A percentile compares a stretch with the other conserved stretches of the same genome.
Conservation (phyloP, 2,329 filamentous ascomycete genomes). For the Endothia cerciana region DNA sequence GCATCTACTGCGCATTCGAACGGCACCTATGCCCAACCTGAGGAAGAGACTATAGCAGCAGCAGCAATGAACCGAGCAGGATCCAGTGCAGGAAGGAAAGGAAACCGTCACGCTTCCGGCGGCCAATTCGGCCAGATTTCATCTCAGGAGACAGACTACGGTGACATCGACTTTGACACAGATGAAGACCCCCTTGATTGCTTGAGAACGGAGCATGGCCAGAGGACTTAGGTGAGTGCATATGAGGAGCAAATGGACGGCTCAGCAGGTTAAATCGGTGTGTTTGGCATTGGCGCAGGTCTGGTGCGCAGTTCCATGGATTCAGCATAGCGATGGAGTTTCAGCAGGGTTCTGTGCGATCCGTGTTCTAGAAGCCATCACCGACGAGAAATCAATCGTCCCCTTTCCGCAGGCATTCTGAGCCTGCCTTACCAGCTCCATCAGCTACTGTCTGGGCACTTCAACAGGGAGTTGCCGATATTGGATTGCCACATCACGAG, state of each 20-base stretch:
- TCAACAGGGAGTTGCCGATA: too few species aligned
- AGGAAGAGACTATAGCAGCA: not conserved
- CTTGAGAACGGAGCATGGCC: slow-evolving; percentile 14
- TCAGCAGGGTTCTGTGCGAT: not conserved
- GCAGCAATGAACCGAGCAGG: not conserved
- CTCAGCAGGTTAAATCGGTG: not conserved
- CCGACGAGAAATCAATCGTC: not conserved
- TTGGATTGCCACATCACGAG: too few species aligned
- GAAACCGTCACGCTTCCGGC: not conserved
- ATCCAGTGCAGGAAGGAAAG: not conserved
- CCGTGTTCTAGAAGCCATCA: not conserved
- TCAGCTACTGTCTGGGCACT: too few species aligned
- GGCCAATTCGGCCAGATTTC: slow-evolving; percentile 23
- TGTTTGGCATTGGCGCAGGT: not conserved
- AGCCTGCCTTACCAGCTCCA: not conserved
- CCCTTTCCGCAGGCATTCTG: not conserved
- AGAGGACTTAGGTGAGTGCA: slow-evolving; percentile 21
- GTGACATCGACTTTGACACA: slow-evolving; percentile 35
- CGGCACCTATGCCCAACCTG: not conserved
- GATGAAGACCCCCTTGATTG: slow-evolving; percentile 21
- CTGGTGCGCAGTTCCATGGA: not conserved
- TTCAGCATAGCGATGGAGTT: slow-evolving; percentile 11
- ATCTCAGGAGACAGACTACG: slow-evolving; percentile 39
- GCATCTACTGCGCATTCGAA: not conserved
- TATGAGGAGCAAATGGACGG: slow-evolving; percentile 7